Evolutionary conservation across 768 basidiomycete species (phyloP).

Genomic region (Mycena rosella): DNA sequence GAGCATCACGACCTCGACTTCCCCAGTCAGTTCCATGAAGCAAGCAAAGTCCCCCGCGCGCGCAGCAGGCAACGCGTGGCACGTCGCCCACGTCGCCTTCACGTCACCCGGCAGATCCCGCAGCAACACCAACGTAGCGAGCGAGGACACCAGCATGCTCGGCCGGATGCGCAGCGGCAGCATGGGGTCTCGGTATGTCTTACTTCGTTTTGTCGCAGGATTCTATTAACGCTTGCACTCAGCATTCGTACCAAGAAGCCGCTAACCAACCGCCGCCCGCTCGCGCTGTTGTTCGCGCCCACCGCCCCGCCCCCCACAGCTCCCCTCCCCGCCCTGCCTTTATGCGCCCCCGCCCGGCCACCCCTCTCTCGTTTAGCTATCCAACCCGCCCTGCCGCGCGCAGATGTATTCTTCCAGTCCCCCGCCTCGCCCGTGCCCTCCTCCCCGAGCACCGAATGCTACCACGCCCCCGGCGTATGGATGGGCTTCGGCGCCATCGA

Average conservation of each 20-base stretch:
- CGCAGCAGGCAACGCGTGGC: conserved; percentile 51
- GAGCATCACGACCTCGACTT: conserved; percentile 56
- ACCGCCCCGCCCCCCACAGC: conserved; percentile 30
- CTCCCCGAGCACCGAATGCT: conserved; percentile 28
- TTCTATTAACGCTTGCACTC: neutral
- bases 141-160: conserved; percentile 49
- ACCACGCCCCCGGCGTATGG: conserved; percentile 32
- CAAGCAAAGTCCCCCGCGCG: conserved; percentile 57
- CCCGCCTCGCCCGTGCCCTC: conserved; percentile 34
- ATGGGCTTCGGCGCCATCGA: conserved; percentile 31
- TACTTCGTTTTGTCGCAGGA: neutral
- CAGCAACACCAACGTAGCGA: conserved; percentile 48
- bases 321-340: conserved; percentile 31
- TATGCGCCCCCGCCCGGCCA: conserved; percentile 33
- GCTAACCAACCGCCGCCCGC: conserved; percentile 29
- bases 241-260: conserved; percentile 31
- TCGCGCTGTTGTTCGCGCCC: conserved; percentile 31
- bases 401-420: conserved; percentile 28
- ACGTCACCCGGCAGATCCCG: conserved; percentile 52
- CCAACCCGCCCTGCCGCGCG: conserved; percentile 24
- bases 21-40: conserved; percentile 49
- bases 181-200: conserved; percentile 37
- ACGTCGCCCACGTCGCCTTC: conserved; percentile 49
- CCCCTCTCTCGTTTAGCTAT: conserved; percentile 35
- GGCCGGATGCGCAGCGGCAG: conserved; percentile 57